phyloP scores from a whole-genome alignment of 1,139 yeast genomes.

The Debaryomyces singareniensis region DNA sequence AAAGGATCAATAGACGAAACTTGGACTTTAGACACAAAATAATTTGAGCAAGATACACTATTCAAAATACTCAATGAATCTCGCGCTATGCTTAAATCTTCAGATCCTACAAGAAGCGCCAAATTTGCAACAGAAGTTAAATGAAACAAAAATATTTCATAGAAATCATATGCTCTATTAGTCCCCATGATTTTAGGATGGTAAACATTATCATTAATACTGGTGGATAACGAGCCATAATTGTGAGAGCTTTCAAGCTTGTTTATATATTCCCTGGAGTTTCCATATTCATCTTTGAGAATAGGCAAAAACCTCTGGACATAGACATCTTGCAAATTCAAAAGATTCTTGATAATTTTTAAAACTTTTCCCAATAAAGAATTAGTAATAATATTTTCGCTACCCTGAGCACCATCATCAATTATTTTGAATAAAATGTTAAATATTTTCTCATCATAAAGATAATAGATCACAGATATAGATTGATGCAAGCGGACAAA shows the following conservation, averaged over 20 bases:
- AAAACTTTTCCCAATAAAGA: slow-evolving; percentile 25
- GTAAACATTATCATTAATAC: slow-evolving; percentile 31
- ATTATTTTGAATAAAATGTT: slow-evolving; percentile 51
- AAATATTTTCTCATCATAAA: slow-evolving; percentile 56
- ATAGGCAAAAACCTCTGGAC: slow-evolving; percentile 20
- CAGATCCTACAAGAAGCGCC: slow-evolving; percentile 62
- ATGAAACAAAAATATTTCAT: slow-evolving; percentile 65
- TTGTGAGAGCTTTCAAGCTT: slow-evolving; percentile 6
- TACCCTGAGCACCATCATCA: slow-evolving; percentile 46
- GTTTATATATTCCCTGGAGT: neutral
- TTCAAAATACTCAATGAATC: slow-evolving; percentile 48
- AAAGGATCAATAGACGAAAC: slow-evolving; percentile 26
- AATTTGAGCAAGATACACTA: slow-evolving; percentile 44
- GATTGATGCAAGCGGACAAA: slow-evolving; percentile 62
- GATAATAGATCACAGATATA: slow-evolving; percentile 52
- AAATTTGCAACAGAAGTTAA: slow-evolving; percentile 64
- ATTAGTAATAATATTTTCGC: slow-evolving; percentile 28
- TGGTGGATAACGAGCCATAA: slow-evolving; percentile 9
- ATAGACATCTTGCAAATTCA: slow-evolving; percentile 48
- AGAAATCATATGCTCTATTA: slow-evolving; percentile 58
- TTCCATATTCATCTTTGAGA: slow-evolving; percentile 17
- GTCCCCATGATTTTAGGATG: slow-evolving; percentile 50
- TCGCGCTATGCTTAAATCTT: slow-evolving; percentile 43
- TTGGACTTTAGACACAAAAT: slow-evolving; percentile 34
- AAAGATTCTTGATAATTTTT: slow-evolving; percentile 39